Evolutionary conservation across 2,329 filamentous ascomycete genomes (phyloP), one percentile per base, ranked within the genome.

Genomic region (Cladorrhinum sp.): DNA sequence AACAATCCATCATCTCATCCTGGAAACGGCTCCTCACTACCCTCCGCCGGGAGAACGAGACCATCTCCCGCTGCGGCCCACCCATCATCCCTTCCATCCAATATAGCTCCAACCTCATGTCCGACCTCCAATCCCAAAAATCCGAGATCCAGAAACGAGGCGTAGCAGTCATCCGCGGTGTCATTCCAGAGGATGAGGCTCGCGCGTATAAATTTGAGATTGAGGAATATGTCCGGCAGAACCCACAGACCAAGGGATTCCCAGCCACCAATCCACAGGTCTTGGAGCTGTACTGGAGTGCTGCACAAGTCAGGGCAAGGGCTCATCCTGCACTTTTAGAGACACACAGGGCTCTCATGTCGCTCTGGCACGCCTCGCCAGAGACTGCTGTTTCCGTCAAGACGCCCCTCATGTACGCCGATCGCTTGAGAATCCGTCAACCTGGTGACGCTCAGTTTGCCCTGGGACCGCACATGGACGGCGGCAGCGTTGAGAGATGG

Each of bases 271-370:
- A 86, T 48, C 88, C 88, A 0, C 86, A 89, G 50, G 88, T 92
- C 5, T 91, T 85, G 68, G 89, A 92, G 71, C 76, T 92, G 1
- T 92, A 92, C 74, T 92, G 89, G 89, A 88, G 87, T 0, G 79
- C 80, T 1, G 78, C 87, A 1, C 90, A 93, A 71, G 76, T 89
- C 49, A 80, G 82, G 64, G 89, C 88, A 2, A 82, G 90, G n/a
- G 75, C 81, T 0, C 86, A 92, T 69, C 82, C 86, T 0, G 84
- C 86, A 62, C 74, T 92, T 64, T 74, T 92, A 20, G 71, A 75
- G 21, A 78, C 84, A 0, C 89, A 92, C 66, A 75, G 75, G 7
- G 82, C 83, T 24, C 79, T 92, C 33, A 86, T 90, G 79, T 71
- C 74, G 4, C 72, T 91, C 55, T 91, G 87, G 87, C 80, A 77